Conservation (phyloP, 2,329 filamentous ascomycete genomes). For the Diplodia scrobiculata region DNA sequence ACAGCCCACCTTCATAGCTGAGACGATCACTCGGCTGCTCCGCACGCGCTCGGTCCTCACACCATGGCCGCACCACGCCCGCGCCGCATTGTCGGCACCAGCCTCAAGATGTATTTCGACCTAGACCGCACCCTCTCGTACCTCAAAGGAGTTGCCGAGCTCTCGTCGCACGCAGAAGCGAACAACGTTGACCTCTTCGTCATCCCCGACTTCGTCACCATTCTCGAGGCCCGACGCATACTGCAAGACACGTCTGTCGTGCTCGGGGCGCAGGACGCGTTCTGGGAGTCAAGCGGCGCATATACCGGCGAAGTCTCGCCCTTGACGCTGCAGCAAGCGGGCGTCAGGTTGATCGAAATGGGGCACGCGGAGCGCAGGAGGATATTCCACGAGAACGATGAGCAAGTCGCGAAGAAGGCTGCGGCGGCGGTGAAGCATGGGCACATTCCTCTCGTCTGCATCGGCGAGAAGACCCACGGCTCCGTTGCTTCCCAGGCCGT, state of each 20-base stretch:
- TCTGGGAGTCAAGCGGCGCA: constrained; percentile 68
- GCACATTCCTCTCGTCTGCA: constrained; percentile 76
- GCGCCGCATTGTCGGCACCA: constrained; percentile 70
- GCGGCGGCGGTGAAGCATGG: constrained; percentile 67
- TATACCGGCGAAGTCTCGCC: constrained; percentile 80
- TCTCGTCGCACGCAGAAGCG: constrained; percentile 57
- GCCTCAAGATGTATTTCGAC: constrained; percentile 80
- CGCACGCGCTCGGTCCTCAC: neutral
- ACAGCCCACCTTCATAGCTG: neutral
- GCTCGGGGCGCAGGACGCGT: constrained; percentile 75
- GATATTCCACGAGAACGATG: constrained; percentile 75
- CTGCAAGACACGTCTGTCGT: constrained; percentile 58
- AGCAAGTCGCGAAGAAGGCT: constrained; percentile 67
- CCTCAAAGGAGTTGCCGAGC: constrained; percentile 47
- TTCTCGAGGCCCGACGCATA: constrained; percentile 57
- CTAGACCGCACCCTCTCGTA: constrained; percentile 61
- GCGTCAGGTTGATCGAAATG: constrained; percentile 72
- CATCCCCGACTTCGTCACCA: constrained; percentile 74
- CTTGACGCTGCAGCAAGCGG: constrained; percentile 64
- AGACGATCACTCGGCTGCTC: neutral
- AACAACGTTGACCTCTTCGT: constrained; percentile 70
- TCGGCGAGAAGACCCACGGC: constrained; percentile 67
- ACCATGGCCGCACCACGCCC: constrained; percentile 36
- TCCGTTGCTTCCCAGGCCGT: constrained; percentile 53
- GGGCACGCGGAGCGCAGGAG: constrained; percentile 77